phyloP scores from a whole-genome alignment of 345 rosid species.

The Gynandropsis gynandra region DNA sequence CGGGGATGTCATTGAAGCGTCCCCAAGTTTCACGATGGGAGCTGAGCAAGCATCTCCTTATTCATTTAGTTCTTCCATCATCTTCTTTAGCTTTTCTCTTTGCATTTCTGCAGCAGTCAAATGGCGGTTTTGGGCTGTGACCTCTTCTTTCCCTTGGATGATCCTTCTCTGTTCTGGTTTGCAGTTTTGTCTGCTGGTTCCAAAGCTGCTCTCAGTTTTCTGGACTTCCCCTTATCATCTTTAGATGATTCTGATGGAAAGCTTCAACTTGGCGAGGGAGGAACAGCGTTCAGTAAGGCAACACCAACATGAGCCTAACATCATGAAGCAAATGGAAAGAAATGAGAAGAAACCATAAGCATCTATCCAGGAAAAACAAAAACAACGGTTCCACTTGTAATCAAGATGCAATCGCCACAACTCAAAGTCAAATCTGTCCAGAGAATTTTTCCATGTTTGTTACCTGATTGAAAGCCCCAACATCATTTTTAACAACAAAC shows the following conservation, averaged over 20 bases:
- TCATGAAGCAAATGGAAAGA: no score
- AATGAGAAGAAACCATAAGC: no score
- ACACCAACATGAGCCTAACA: slow-evolving; percentile 92
- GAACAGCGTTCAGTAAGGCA: slow-evolving; percentile 71
- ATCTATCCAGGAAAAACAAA: no score
- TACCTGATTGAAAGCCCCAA: slow-evolving; percentile 99
- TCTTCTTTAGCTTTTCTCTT: slow-evolving; percentile 67
- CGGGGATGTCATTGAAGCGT: slow-evolving; percentile 99
- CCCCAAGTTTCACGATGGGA: slow-evolving; percentile 94
- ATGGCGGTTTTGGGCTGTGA: slow-evolving; percentile 50
- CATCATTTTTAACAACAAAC: no score
- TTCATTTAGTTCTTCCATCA: no score
- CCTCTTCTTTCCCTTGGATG: slow-evolving; percentile 53
- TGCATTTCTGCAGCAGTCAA: slow-evolving; percentile 73
- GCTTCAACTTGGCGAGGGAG: slow-evolving; percentile 49
- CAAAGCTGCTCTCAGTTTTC: slow-evolving; percentile 46
- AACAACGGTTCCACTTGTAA: no score
- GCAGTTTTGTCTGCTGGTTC: slow-evolving; percentile 44
- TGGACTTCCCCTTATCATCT: slow-evolving; percentile 49
- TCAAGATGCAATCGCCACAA: no score
- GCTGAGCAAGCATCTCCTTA: slow-evolving; percentile 88
- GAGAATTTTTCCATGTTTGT: neutral
- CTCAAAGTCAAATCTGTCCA: no score
- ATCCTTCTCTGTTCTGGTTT: slow-evolving; percentile 47
- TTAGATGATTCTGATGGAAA: slow-evolving; percentile 48